These are phyloP conservation scores for Podaxis mareebaensis DNA, from an alignment of 768 basidiomycete species.

Conservation along the genomic window DNA sequence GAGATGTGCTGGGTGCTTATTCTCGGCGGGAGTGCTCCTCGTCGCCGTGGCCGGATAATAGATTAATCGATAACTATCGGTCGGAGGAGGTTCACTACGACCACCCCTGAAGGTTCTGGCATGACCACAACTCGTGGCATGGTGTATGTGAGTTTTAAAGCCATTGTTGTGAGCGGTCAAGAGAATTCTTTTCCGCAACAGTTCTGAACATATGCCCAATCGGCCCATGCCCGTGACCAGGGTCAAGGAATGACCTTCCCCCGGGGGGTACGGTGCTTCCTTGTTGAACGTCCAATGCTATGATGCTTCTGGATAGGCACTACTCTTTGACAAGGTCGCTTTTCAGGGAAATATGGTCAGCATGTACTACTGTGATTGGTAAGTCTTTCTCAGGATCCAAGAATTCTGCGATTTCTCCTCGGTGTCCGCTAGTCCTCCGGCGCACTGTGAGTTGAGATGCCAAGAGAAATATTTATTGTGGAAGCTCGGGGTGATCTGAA, in stretches of 20 bases:
- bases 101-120: not conserved
- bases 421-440: not conserved
- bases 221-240: not conserved
- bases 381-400: not conserved
- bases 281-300: not conserved
- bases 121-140: not conserved
- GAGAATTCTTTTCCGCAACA: not conserved
- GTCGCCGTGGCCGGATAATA: no score
- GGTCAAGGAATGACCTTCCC: not conserved
- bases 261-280: conserved; percentile 10
- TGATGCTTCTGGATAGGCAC: not conserved
- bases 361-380: not conserved
- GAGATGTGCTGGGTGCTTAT: not conserved
- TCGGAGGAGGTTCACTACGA: no score
- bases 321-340: not conserved
- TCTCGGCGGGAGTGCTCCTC: no score
- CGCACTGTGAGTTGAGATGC: not conserved
- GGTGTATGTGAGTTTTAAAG: not conserved
- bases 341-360: not conserved
- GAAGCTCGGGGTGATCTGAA: not conserved
- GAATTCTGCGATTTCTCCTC: not conserved
- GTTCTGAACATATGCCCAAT: not conserved
- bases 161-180: not conserved
- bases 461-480: not conserved
- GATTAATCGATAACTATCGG: no score